A percentile compares a stretch with the other conserved stretches of the same genome.
Evolutionary conservation across 148 eudicot genomes (phyloP).

Genomic region (Camellia lanceoleosa): DNA sequence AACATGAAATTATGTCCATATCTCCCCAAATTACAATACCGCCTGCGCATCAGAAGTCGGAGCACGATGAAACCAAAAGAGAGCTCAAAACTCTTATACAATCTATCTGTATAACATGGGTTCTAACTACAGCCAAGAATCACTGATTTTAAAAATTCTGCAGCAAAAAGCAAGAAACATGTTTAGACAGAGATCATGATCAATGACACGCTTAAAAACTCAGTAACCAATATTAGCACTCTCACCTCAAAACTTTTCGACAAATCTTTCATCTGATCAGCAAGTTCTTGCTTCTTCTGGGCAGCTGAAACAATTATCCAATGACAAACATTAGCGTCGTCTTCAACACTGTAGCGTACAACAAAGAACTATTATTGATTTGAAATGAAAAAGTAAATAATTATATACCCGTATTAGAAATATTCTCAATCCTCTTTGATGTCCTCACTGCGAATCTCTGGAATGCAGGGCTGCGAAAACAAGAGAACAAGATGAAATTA

Average conservation of each 20-base stretch:
- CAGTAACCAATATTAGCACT: background rate
- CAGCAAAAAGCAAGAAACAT: conserved; percentile 5
- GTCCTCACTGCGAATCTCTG: conserved; percentile 87
- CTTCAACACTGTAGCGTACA: background rate
- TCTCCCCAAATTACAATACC: background rate
- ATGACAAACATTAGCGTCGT: background rate
- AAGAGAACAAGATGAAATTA: conserved; percentile 4
- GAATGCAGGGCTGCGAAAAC: conserved; percentile 54
- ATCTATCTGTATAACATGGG: too few species aligned
- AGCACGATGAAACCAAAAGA: background rate
- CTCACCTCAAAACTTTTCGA: conserved; percentile 48
- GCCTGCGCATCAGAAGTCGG: background rate
- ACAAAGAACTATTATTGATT: background rate
- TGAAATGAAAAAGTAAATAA: background rate
- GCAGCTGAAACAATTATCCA: conserved; percentile 37
- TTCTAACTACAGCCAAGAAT: background rate
- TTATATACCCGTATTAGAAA: conserved; percentile 46
- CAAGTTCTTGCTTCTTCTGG: conserved; percentile 49
- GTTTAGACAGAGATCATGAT: background rate
- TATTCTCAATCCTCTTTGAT: conserved; percentile 50
- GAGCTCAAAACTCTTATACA: background rate
- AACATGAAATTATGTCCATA: background rate
- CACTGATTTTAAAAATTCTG: conserved; percentile 29
- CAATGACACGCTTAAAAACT: background rate
- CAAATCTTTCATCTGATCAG: conserved; percentile 57